These are phyloP conservation scores for Vickermania ingenoplastis DNA, from an alignment of 208 protist species.

Conservation along the genomic window DNA sequence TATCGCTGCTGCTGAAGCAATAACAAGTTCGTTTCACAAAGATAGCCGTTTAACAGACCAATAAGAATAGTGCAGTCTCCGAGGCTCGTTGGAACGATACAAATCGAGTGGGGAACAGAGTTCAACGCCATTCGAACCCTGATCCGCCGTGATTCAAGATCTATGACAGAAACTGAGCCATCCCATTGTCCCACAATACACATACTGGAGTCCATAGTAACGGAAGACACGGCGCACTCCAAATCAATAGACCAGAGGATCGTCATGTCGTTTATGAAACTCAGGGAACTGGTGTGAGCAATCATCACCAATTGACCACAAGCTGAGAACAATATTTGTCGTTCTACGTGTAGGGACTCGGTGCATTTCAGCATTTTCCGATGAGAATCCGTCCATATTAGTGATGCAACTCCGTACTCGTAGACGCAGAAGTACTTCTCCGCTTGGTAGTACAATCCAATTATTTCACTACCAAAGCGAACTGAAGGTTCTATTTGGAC, in stretches of 20 bases:
- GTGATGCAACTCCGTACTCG: background rate
- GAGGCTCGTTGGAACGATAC: background rate
- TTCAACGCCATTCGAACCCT: constrained; percentile 6
- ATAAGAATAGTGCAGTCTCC: background rate
- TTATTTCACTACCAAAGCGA: background rate
- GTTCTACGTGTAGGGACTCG: no score
- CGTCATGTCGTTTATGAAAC: background rate
- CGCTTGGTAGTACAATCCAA: background rate
- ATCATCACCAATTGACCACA: no score
- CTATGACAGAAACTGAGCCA: background rate
- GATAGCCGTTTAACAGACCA: constrained; percentile 13
- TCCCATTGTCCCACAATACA: background rate
- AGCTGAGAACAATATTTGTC: no score
- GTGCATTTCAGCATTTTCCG: no score
- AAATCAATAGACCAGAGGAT: background rate
- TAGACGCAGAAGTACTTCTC: background rate
- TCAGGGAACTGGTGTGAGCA: no score
- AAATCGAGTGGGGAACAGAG: constrained; percentile 22
- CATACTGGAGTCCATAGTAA: background rate
- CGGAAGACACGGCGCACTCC: background rate
- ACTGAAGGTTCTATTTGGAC: background rate
- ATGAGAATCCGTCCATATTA: no score
- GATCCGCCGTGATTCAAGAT: background rate
- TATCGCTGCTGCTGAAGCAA: constrained; percentile 2
- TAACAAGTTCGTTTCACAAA: constrained; percentile 13